Evolutionary conservation across 2,329 filamentous ascomycete species (phyloP), one percentile per base, ranked within the genome.

Genomic region (Pyrenochaeta sp.): DNA sequence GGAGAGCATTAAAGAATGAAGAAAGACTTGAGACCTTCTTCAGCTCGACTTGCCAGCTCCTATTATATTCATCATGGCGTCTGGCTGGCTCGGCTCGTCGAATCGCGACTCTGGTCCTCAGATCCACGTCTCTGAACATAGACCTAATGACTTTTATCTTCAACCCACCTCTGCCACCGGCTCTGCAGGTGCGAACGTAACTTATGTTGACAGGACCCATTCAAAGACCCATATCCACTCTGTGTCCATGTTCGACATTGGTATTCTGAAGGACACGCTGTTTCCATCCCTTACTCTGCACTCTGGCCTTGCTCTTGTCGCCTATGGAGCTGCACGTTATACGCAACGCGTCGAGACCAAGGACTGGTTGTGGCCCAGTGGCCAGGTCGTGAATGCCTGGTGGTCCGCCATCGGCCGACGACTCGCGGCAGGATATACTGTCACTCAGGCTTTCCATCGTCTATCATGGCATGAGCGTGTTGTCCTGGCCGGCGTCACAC

Each of bases 341-440:
- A 81, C 79, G 6, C 66, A 82, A 55, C 73, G 76, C n/a, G 75
- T 80, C 7, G 82, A 85, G 42, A 71, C 76, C n/a, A 86, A 85
- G 56, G 82, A 86, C 60, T 81, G 77, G 72, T 65, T 82, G 5
- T 84, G 81, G 81, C 79, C 81, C 1, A 68, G 74, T 3, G 78
- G 73, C 2, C 79, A 79, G 55, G 76, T 84, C 7, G 63, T 74
- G 43, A 84, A 83, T 58, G 81, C 80, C 6, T 85, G 82, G 82
- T 84, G 81, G 78, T 78, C 74, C 41, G 80, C 82, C 15, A 65
- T 85, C 28, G 81, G 81, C 10, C 71, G 74, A n/a, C 77, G 76
- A 4, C 69, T 82, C 8, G 68, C 74, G 42, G 71, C 75, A 20
- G 74, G 77, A 1, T 61, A 80, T 14, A 74, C 78, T 0, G 44